Evolutionary conservation across 2,329 filamentous ascomycete species (phyloP).

Genomic region (Blastomyces parvus): DNA sequence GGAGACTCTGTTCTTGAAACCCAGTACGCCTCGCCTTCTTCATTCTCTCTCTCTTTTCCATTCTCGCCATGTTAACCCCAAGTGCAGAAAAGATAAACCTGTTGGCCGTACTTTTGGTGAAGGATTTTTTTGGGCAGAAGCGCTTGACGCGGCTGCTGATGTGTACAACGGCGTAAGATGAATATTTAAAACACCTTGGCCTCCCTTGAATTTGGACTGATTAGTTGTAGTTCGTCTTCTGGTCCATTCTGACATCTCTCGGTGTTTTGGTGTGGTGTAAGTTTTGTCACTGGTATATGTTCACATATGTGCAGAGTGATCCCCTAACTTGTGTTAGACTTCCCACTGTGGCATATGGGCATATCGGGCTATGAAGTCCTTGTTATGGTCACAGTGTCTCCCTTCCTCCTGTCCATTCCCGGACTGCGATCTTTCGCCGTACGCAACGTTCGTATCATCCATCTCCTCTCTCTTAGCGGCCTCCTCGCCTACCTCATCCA

Average conservation of each 20-base stretch:
- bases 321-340: slow-evolving; percentile 49
- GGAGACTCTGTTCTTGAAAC: slow-evolving; percentile 53
- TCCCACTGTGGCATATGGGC: slow-evolving; percentile 98
- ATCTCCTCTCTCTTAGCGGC: slow-evolving; percentile 68
- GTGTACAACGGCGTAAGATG: slow-evolving; percentile 75
- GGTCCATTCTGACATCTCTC: slow-evolving; percentile 85
- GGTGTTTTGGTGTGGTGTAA: slow-evolving; percentile 89
- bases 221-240: slow-evolving; percentile 68
- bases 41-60: slow-evolving; percentile 20
- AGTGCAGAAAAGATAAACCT: slow-evolving; percentile 61
- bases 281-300: slow-evolving; percentile 27
- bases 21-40: slow-evolving; percentile 51
- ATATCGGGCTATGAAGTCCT: slow-evolving; percentile 92
- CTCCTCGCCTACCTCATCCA: slow-evolving; percentile 69
- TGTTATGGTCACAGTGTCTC: slow-evolving; percentile 75
- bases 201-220: slow-evolving; percentile 19
- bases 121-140: slow-evolving; percentile 62
- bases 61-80: slow-evolving; percentile 6
- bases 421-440: slow-evolving; percentile 59
- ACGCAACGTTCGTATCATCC: slow-evolving; percentile 59
- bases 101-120: slow-evolving; percentile 60
- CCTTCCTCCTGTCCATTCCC: slow-evolving; percentile 63
- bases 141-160: slow-evolving; percentile 74
- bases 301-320: neutral
- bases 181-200: neutral